A percentile compares a stretch with the other conserved stretches of the same genome.
Evolutionary conservation across 106 monocot species (phyloP).

Genomic region (Dendrobium catenatum): DNA sequence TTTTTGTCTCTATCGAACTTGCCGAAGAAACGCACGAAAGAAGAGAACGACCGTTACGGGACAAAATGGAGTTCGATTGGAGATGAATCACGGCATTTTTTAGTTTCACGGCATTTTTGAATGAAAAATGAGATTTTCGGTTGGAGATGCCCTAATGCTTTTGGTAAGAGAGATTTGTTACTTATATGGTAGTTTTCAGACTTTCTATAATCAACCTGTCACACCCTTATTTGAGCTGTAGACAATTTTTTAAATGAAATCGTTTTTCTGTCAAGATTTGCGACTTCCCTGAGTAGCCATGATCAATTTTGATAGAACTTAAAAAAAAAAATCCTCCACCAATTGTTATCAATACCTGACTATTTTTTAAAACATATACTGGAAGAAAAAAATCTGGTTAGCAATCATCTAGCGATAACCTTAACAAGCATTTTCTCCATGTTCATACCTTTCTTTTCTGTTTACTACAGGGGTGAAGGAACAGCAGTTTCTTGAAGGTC

Average conservation of each 20-base stretch:
- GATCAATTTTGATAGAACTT: not conserved
- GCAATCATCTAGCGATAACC: not conserved
- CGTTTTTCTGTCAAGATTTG: not conserved
- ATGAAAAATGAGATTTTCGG: too few relatives aligned
- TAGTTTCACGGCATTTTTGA: too few relatives aligned
- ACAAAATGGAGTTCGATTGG: too few relatives aligned
- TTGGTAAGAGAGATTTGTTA: not conserved
- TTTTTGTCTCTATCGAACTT: too few relatives aligned
- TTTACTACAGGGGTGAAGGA: constrained; percentile 65
- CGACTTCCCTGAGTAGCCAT: not conserved
- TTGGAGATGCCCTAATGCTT: not conserved
- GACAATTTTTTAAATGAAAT: not conserved
- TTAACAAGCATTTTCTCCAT: not conserved
- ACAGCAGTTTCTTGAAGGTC: constrained; percentile 71
- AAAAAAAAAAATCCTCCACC: not conserved
- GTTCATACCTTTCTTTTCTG: not conserved
- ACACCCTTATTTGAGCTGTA: not conserved
- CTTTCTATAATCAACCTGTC: not conserved
- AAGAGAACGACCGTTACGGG: too few relatives aligned
- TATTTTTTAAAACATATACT: not conserved
- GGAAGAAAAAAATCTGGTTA: not conserved
- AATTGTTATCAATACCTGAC: not conserved
- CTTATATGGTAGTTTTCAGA: not conserved
- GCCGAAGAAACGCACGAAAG: too few relatives aligned
- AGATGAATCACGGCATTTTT: too few relatives aligned